Evolutionary conservation across 768 basidiomycete genomes (phyloP), one percentile per base, ranked within the genome.

Genomic region (Podaxis pistillaris): DNA sequence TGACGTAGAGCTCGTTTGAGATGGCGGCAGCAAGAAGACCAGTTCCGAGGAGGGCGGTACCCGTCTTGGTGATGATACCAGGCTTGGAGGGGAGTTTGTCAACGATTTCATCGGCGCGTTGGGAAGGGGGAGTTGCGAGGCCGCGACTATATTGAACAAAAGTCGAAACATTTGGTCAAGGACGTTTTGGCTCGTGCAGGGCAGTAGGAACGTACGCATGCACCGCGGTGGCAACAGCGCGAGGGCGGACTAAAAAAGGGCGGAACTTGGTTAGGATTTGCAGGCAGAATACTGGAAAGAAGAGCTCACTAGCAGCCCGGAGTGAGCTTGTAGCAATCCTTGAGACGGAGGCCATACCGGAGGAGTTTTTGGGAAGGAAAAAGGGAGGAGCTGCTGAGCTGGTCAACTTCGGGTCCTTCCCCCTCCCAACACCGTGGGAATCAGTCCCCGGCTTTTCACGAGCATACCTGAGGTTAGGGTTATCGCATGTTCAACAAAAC

Each of bases 1-100:
- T 86, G 64, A 99, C 96, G 72, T 98, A 98, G 56, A 98, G 87
- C 78, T 99, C 96, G 73, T 94, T 91, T 13, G 94, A 96, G 77
- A 98, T 95, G 72, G 95, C 96, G 5, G 94, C 85, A 15, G 96
- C 96, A 60, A 89, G 79, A 64, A 93, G 80, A 70, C 93, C 94
- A 15, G 93, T 92, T 71, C 94, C 94, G 58, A 98, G 87, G 71
- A 98, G 82, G 70, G 94, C 90, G 57, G 91, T 86, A 65, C 95
- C 94, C 50, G 95, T 96, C 82, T 99, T 99, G 74, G 94, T 94
- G 81, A 96, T 83, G 76, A 97, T 83, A 73, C 87, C 89, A 26
- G 86, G 94, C 68, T 87, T 95, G 62, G 86, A 91, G 19, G 91
- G 92, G 47, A 93, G 81, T 73, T 86, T 89, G 78, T 96, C 88